phyloP scores from a whole-genome alignment of 2,329 filamentous ascomycete species.

The Xylariaceae sp. region DNA sequence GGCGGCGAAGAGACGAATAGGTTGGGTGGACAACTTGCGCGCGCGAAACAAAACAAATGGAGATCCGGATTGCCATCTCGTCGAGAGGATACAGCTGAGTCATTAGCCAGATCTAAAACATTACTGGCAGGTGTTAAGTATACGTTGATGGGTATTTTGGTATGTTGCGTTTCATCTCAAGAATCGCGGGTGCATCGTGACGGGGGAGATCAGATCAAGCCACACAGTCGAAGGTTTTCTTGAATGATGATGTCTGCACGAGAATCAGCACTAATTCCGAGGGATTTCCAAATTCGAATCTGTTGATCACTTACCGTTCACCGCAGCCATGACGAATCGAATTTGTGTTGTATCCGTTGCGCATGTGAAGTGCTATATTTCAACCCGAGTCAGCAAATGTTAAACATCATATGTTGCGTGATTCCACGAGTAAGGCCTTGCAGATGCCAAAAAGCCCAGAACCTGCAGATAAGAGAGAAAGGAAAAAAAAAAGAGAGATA shows the following conservation, averaged over 20 bases:
- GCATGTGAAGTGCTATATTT: slow-evolving; percentile 75
- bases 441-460: neutral
- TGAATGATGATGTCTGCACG: slow-evolving; percentile 94
- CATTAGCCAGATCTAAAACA: slow-evolving; percentile 32
- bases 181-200: slow-evolving; percentile 1
- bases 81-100: slow-evolving; percentile 28
- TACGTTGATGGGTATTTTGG: slow-evolving; percentile 26
- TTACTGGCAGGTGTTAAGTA: slow-evolving; percentile 30
- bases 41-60: slow-evolving; percentile 30
- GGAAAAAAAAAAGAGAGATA: neutral
- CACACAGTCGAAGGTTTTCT: slow-evolving; percentile 95
- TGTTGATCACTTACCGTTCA: slow-evolving; percentile 68
- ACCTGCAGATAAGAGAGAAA: neutral
- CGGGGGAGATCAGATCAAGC: slow-evolving; percentile 73
- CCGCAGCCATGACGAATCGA: slow-evolving; percentile 98
- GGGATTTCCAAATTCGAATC: neutral
- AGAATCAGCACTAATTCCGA: slow-evolving; percentile 37
- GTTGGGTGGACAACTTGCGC: slow-evolving; percentile 21
- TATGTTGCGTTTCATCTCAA: slow-evolving; percentile 11
- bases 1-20: slow-evolving; percentile 22
- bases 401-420: neutral
- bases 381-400: slow-evolving; percentile 2
- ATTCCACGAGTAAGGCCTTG: neutral
- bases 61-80: slow-evolving; percentile 28
- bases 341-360: slow-evolving; percentile 99